A percentile compares a stretch with the other conserved stretches of the same genome.
These are phyloP conservation scores for Limnanthes douglasii DNA, from an alignment of 345 rosid genomes.

Conservation along the genomic window DNA sequence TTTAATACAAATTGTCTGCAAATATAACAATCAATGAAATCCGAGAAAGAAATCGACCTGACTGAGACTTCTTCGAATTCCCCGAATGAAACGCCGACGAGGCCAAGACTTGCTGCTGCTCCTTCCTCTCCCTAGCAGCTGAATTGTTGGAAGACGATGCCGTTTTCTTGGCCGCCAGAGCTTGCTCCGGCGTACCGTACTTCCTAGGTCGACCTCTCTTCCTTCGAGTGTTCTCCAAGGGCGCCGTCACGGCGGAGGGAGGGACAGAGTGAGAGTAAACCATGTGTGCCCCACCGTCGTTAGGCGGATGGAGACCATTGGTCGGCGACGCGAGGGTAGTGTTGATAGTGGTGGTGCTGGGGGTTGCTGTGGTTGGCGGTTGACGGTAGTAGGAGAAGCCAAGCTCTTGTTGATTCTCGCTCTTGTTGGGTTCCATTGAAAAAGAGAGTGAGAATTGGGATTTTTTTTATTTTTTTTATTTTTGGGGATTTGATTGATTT, in stretches of 20 bases:
- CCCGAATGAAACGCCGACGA: constrained; percentile 15
- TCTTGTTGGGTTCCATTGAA: constrained; percentile 53
- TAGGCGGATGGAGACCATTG: constrained; percentile 45
- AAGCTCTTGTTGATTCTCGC: constrained; percentile 30
- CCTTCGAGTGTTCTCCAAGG: constrained; percentile 46
- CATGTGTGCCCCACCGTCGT: constrained; percentile 19
- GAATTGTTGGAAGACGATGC: constrained; percentile 30
- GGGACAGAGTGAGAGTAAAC: constrained; percentile 53
- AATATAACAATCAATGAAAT: too few species aligned
- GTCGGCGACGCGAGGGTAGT: constrained; percentile 25
- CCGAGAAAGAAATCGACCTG: too few species aligned
- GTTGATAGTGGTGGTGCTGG: constrained; percentile 22
- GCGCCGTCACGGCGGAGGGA: constrained; percentile 42
- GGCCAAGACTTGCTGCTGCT: constrained; percentile 23
- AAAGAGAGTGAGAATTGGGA: not conserved
- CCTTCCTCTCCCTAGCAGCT: constrained; percentile 26
- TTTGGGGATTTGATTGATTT: not conserved
- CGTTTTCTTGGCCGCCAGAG: constrained; percentile 76
- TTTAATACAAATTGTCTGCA: too few species aligned
- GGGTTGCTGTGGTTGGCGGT: constrained; percentile 15
- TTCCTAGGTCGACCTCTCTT: constrained; percentile 94
- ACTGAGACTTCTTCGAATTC: constrained; percentile 18
- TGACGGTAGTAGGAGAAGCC: constrained; percentile 25
- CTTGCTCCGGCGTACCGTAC: constrained; percentile 91
- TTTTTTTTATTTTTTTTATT: constrained; percentile 8